phyloP scores from a whole-genome alignment of 768 basidiomycete genomes.

The Filobasidium wieringae region DNA sequence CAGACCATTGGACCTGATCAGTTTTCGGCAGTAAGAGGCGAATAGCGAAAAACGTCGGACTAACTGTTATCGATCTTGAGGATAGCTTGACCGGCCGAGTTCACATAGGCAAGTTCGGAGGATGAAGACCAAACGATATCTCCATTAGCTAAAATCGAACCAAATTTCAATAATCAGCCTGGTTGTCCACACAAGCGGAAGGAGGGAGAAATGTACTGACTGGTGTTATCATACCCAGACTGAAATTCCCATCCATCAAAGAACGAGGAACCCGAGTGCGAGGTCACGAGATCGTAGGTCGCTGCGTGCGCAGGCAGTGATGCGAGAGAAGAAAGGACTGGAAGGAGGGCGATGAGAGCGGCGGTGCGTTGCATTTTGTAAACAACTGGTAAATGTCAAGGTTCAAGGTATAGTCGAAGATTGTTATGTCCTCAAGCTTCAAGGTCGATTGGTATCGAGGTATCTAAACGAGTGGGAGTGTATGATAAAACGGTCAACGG shows the following conservation, averaged over 20 bases:
- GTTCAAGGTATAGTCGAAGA: no score
- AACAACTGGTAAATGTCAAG: no score
- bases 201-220: neutral
- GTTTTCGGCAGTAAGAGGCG: neutral
- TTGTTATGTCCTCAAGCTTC: no score
- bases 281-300: constrained; percentile 5
- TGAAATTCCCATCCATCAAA: constrained; percentile 13
- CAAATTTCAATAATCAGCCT: neutral
- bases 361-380: no score
- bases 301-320: neutral
- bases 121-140: constrained; percentile 11
- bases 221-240: constrained; percentile 14
- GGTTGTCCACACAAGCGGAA: neutral
- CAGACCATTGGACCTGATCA: neutral
- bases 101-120: constrained; percentile 7
- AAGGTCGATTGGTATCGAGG: no score
- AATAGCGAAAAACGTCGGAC: neutral
- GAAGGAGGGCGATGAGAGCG: neutral
- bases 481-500: no score
- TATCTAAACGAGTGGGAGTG: no score
- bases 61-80: constrained; percentile 15
- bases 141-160: constrained; percentile 5
- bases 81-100: constrained; percentile 3
- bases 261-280: constrained; percentile 4
- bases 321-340: neutral